A percentile compares a stretch with the other conserved stretches of the same genome.
Evolutionary conservation across 1,139 yeast genomes (phyloP).

Genomic region (Taphrina communis): DNA sequence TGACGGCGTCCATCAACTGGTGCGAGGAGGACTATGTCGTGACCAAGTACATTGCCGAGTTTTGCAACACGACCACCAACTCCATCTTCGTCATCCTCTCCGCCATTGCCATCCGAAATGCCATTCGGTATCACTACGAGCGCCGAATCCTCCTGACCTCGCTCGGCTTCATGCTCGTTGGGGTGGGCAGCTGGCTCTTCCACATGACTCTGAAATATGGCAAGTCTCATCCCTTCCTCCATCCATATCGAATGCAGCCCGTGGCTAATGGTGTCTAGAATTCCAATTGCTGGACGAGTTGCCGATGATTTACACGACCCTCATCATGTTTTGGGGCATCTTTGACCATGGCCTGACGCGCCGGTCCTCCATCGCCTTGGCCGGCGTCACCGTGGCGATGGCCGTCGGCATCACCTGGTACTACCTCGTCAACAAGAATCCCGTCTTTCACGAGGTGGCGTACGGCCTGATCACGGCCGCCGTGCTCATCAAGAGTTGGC

Average conservation of each 20-base stretch:
- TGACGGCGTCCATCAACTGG: slow-evolving; percentile 77
- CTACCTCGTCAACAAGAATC: slow-evolving; percentile 74
- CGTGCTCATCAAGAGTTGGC: slow-evolving; percentile 64
- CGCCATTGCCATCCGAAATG: slow-evolving; percentile 66
- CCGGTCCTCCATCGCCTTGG: slow-evolving; percentile 52
- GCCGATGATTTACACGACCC: slow-evolving; percentile 97
- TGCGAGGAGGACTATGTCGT: slow-evolving; percentile 94
- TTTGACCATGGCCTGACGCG: slow-evolving; percentile 66
- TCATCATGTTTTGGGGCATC: slow-evolving; percentile 90
- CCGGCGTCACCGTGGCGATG: slow-evolving; percentile 51
- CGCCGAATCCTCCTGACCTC: slow-evolving; percentile 71
- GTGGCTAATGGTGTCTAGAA: slow-evolving; percentile 55
- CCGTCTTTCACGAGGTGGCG: slow-evolving; percentile 84
- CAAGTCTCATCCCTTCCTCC: background rate
- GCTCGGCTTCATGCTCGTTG: slow-evolving; percentile 83
- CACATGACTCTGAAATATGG: slow-evolving; percentile 79
- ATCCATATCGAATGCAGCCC: background rate
- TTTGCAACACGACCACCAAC: slow-evolving; percentile 80
- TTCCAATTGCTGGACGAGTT: slow-evolving; percentile 91
- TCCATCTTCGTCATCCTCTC: slow-evolving; percentile 68
- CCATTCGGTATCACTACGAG: slow-evolving; percentile 67
- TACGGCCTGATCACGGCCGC: slow-evolving; percentile 68
- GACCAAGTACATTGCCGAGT: slow-evolving; percentile 84
- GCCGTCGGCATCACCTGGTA: slow-evolving; percentile 71
- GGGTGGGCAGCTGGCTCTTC: slow-evolving; percentile 91